Percentiles rank a stretch among this genome's conserved stretches.
phyloP scores from a whole-genome alignment of 805 yeast species.

The Clavispora carvajalis region DNA sequence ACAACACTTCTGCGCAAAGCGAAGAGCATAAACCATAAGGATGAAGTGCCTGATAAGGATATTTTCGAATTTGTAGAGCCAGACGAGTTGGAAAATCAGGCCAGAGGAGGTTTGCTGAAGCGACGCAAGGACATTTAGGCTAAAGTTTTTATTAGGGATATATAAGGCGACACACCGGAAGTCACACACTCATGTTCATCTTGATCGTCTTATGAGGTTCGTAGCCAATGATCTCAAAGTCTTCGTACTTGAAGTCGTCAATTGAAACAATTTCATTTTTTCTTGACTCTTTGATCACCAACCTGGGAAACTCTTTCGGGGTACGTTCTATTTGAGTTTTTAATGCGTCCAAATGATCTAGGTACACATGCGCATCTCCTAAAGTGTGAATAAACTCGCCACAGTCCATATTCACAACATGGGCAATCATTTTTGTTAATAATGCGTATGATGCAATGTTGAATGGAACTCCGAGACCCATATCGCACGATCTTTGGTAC shows the following conservation, averaged over 20 bases:
- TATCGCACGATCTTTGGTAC: conserved; percentile 97
- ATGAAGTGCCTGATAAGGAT: background rate
- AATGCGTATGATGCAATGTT: conserved; percentile 96
- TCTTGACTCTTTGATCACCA: conserved; percentile 58
- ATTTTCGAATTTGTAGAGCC: conserved; percentile 1
- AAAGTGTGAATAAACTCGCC: conserved; percentile 93
- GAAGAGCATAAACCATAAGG: background rate
- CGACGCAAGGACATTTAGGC: background rate
- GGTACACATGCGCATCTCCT: conserved; percentile 96
- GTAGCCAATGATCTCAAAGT: conserved; percentile 76
- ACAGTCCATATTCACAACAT: conserved; percentile 89
- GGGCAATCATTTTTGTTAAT: conserved; percentile 91
- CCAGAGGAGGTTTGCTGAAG: background rate
- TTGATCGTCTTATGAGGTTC: conserved; percentile 78
- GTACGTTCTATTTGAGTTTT: conserved; percentile 69
- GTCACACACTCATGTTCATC: conserved; percentile 95
- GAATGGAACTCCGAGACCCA: conserved; percentile 99
- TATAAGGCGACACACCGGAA: background rate
- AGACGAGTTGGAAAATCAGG: background rate
- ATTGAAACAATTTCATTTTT: conserved; percentile 49
- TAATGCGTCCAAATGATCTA: conserved; percentile 89
- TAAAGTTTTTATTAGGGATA: background rate
- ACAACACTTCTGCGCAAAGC: background rate
- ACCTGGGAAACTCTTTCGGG: conserved; percentile 78
- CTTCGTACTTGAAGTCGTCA: conserved; percentile 86